Evolutionary conservation across 2,329 filamentous ascomycete genomes (phyloP).

Genomic region (Keithomyces neogunnii): DNA sequence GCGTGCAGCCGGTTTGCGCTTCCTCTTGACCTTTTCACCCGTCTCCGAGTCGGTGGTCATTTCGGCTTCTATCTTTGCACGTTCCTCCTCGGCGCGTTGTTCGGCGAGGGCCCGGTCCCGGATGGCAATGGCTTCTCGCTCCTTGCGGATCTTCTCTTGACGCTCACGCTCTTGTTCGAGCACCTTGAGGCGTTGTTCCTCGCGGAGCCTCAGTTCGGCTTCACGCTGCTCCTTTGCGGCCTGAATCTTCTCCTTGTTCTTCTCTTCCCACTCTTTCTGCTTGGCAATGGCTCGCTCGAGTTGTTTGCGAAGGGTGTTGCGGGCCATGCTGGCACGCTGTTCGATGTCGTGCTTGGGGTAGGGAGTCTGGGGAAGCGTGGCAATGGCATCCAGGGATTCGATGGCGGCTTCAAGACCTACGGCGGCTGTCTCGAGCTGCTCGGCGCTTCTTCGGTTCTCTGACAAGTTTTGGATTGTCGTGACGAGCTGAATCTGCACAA

Average conservation of each 20-base stretch:
- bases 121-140: slow-evolving; percentile 73
- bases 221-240: slow-evolving; percentile 74
- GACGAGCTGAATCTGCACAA: slow-evolving; percentile 91
- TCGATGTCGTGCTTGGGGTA: slow-evolving; percentile 89
- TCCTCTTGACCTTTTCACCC: slow-evolving; percentile 71
- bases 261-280: slow-evolving; percentile 86
- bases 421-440: slow-evolving; percentile 73
- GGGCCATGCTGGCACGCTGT: slow-evolving; percentile 93
- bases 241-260: slow-evolving; percentile 80
- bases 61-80: slow-evolving; percentile 52
- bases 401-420: slow-evolving; percentile 82
- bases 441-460: slow-evolving; percentile 68
- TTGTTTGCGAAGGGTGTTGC: slow-evolving; percentile 89
- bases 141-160: slow-evolving; percentile 75
- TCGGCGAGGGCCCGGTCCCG: slow-evolving; percentile 66
- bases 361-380: slow-evolving; percentile 58
- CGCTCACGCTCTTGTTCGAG: slow-evolving; percentile 64
- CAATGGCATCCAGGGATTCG: slow-evolving; percentile 56
- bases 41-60: slow-evolving; percentile 76
- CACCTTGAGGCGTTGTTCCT: slow-evolving; percentile 63
- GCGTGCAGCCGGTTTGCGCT: slow-evolving; percentile 49
- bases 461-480: slow-evolving; percentile 66
- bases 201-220: slow-evolving; percentile 66
- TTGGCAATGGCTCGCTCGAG: slow-evolving; percentile 75
- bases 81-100: slow-evolving; percentile 37